Base-by-base conservation (phyloP, 257 asterid genomes). In the Fraxinus cuspidata region DNA sequence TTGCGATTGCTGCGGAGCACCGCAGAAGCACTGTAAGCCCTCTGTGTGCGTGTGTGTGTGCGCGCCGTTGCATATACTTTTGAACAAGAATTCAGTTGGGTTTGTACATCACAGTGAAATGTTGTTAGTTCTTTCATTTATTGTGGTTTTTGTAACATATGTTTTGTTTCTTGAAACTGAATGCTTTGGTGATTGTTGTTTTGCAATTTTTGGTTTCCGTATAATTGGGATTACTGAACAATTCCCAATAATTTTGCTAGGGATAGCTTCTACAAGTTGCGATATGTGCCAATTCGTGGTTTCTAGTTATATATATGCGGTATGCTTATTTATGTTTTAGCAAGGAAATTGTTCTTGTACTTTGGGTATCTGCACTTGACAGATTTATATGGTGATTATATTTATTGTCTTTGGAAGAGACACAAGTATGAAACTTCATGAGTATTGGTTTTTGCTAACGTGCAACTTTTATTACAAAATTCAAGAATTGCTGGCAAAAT, bases 1-100 rank as follows among this genome's bases (percentile, higher is more conserved):
- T 94, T 77, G 66, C 98, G 76, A 92, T 94, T 83, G 98, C 98
- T 69, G 98, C 98, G 19, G 98, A 92, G 76, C 96, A 93, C 31
- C 97, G 98, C 49, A 88, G 98, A 37, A 94, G 96, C 96, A 83
- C 83, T 71, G 98, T 92, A 89, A 83, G 15, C 42, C 66, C 53
- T 53, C 23, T 16, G 13, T 25, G 5, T 58, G 58, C 51, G 21
- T 16, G 13, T 25, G 5, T 58, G 58, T 69, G 21, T 68, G 34
- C 0, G 65, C n/a, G 10, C 11, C 27, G 3, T 37, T 34, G 42
- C 40, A n/a, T 47, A 35, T 77, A 5, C 2, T 0, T 40, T 40
- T 69, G 35, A 2, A 1, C 37, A 2, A 64, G 69, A 53, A 67
- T 65, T 15, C 18, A 47, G 29, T 72, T 85, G 79, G 60, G 69